A percentile compares a stretch with the other conserved stretches of the same genome.
phyloP scores from a whole-genome alignment of 192 early-diverging fungal species.

The Coemansia sp. region DNA sequence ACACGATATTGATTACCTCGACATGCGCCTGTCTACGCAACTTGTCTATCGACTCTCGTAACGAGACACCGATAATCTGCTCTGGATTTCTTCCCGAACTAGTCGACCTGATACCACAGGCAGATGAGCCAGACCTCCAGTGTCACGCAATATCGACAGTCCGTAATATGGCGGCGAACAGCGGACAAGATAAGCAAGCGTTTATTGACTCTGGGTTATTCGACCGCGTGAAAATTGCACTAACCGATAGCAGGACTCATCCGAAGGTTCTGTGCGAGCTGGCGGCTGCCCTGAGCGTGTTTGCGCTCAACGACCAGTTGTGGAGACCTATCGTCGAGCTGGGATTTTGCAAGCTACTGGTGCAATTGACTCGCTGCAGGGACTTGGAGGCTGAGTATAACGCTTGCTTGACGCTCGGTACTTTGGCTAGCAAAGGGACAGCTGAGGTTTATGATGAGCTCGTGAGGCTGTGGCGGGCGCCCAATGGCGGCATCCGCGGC shows the following conservation, averaged over 20 bases:
- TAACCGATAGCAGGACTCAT: conserved; percentile 4
- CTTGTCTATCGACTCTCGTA: conserved; percentile 82
- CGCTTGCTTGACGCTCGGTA: conserved; percentile 37
- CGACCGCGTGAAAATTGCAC: conserved; percentile 20
- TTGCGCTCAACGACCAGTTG: conserved; percentile 33
- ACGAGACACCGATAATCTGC: conserved; percentile 81
- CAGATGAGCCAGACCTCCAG: conserved; percentile 33
- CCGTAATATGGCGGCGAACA: conserved; percentile 46
- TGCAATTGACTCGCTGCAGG: conserved; percentile 17
- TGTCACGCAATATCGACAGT: conserved; percentile 42
- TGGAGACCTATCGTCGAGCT: conserved; percentile 40
- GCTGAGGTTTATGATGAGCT: conserved; percentile 42
- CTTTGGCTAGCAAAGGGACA: conserved; percentile 22
- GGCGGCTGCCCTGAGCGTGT: conserved; percentile 38
- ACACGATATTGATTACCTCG: conserved; percentile 67
- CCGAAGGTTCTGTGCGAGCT: conserved; percentile 24
- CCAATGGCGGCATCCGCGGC: conserved; percentile 26
- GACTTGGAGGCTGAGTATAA: conserved; percentile 27
- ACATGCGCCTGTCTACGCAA: conserved; percentile 89
- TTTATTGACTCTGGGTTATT: conserved; percentile 36
- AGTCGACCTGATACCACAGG: conserved; percentile 23
- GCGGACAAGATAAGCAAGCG: conserved; percentile 24
- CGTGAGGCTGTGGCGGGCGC: conserved; percentile 35
- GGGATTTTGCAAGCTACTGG: conserved; percentile 25
- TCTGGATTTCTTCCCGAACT: conserved; percentile 69